phyloP scores from a whole-genome alignment of 2,329 filamentous ascomycete species.

The Metarhizium guizhouense region DNA sequence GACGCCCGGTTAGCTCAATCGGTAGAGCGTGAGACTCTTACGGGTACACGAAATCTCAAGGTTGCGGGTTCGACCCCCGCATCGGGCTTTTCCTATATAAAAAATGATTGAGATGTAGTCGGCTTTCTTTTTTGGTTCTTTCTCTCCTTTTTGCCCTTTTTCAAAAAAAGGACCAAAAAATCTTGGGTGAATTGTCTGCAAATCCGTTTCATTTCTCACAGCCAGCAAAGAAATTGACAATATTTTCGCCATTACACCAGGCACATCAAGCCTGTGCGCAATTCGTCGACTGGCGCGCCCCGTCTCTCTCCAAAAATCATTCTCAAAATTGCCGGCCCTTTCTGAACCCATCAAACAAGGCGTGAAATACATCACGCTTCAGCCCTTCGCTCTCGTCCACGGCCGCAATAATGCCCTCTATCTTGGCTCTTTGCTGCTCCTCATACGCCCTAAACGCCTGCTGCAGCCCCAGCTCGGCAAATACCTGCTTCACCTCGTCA shows the following conservation, averaged over 20 bases:
- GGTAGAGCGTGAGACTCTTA: conserved; percentile 66
- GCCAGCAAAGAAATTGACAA: too few species aligned
- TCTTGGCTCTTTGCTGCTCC: not conserved
- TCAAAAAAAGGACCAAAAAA: too few species aligned
- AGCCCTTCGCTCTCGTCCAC: not conserved
- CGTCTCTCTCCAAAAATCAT: too few species aligned
- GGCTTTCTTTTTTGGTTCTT: not conserved
- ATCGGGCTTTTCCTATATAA: conserved; percentile 18
- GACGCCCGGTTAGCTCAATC: conserved; percentile 30
- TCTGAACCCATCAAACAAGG: not conserved
- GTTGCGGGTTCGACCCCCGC: conserved; percentile 44
- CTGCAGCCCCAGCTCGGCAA: not conserved
- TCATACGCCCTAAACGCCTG: not conserved
- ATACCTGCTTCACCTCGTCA: not conserved
- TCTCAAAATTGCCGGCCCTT: not conserved
- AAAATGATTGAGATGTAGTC: not conserved
- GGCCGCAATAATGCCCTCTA: not conserved
- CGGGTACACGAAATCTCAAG: conserved; percentile 29
- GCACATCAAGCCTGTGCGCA: too few species aligned
- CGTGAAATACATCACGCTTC: not conserved
- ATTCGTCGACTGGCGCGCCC: too few species aligned
- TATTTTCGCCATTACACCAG: too few species aligned
- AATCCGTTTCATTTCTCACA: too few species aligned
- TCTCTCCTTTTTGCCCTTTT: not conserved
- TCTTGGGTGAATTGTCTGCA: too few species aligned